These are phyloP conservation scores for Cladosporium sp. DNA, from an alignment of 2,329 filamentous ascomycete species.

Conservation along the genomic window DNA sequence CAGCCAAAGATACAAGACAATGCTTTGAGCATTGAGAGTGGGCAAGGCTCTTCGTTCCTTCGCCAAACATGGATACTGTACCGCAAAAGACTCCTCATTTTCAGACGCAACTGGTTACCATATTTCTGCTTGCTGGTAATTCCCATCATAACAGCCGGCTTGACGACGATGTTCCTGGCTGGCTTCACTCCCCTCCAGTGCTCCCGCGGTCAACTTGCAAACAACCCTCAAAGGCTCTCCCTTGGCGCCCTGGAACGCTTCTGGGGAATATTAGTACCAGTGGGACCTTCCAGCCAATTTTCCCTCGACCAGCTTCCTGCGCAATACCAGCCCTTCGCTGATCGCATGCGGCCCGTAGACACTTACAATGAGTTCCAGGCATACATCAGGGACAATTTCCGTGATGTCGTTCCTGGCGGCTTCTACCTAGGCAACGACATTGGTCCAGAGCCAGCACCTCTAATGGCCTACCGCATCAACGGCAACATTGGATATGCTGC, in stretches of 20 bases:
- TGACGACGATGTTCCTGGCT: constrained; percentile 65
- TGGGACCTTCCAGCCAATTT: constrained; percentile 31
- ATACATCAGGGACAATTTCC: constrained; percentile 55
- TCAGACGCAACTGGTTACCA: constrained; percentile 70
- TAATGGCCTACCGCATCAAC: constrained; percentile 63
- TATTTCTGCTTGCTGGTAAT: constrained; percentile 67
- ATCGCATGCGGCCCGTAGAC: constrained; percentile 42
- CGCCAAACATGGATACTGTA: constrained; percentile 67
- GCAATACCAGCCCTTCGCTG: constrained; percentile 30
- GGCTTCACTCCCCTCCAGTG: constrained; percentile 44
- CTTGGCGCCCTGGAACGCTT: constrained; percentile 14
- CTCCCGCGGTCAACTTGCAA: constrained; percentile 35
- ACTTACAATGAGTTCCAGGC: constrained; percentile 60
- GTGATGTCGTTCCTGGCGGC: constrained; percentile 64
- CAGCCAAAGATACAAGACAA: constrained; percentile 21
- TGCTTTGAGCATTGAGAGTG: constrained; percentile 36
- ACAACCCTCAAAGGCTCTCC: constrained; percentile 15
- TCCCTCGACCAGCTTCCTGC: constrained; percentile 15
- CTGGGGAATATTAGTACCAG: constrained; percentile 21
- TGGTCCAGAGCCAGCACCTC: constrained; percentile 43
- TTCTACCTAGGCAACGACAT: constrained; percentile 58
- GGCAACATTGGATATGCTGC: constrained; percentile 56
- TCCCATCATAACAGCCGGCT: constrained; percentile 67
- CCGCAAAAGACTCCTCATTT: constrained; percentile 65
- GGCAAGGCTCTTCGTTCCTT: constrained; percentile 62